Evolutionary conservation across 768 basidiomycete genomes (phyloP).

Genomic region (Agaricus subrufescens): DNA sequence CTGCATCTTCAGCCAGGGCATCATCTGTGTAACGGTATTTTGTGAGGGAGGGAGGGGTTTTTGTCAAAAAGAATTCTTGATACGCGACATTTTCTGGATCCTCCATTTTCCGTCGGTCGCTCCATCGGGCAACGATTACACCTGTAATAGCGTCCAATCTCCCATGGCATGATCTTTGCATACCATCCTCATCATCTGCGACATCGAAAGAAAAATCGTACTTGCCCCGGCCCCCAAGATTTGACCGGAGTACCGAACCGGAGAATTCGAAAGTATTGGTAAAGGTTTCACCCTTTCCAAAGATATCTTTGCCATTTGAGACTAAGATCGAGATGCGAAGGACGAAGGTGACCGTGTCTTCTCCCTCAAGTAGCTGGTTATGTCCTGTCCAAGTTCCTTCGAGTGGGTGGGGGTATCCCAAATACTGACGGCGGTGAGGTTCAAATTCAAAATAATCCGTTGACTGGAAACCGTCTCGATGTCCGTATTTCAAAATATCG

Average conservation of each 20-base stretch:
- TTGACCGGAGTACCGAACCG: conserved; percentile 14
- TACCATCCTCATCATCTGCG: conserved; percentile 23
- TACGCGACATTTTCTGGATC: conserved; percentile 19
- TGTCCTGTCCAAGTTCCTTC: conserved; percentile 31
- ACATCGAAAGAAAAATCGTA: conserved; percentile 22
- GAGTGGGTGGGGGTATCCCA: conserved; percentile 15
- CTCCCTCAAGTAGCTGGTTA: conserved; percentile 20
- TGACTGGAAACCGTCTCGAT: conserved; percentile 26
- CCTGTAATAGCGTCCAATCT: conserved; percentile 15
- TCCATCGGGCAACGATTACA: conserved; percentile 17
- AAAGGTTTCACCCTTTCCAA: conserved; percentile 31
- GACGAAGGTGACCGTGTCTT: conserved; percentile 21
- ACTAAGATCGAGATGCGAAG: conserved; percentile 24
- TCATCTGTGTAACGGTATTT: conserved; percentile 24
- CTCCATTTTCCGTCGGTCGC: conserved; percentile 17
- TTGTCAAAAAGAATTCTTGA: conserved; percentile 18
- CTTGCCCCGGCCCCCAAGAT: conserved; percentile 10
- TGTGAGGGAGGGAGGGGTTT: conserved; percentile 23
- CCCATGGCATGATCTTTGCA: conserved; percentile 21
- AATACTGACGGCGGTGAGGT: conserved; percentile 11
- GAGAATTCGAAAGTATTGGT: conserved; percentile 24
- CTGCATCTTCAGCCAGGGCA: conserved; percentile 23
- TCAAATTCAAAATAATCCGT: conserved; percentile 29
- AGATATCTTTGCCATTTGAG: conserved; percentile 17
- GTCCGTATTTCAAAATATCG: conserved; percentile 26